Percentiles rank a stretch among this genome's conserved stretches.
These are phyloP conservation scores for Rhipidocladum racemiflorum DNA, from an alignment of 176 grass and related monocot genomes.

Conservation along the genomic window DNA sequence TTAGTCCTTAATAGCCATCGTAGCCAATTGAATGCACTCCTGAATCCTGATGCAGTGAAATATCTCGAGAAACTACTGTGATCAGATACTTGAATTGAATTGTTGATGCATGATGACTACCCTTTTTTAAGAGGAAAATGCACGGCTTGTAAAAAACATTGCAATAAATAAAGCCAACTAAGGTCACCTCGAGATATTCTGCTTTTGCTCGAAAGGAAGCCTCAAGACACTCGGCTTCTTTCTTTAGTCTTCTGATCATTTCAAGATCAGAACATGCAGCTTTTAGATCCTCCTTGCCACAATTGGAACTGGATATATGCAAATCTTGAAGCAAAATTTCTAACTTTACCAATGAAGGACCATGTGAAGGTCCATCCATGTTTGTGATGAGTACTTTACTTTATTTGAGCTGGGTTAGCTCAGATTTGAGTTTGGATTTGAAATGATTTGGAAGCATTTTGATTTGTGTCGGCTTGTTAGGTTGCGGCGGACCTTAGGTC, in stretches of 20 bases:
- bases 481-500: too few relatives aligned
- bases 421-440: too few relatives aligned
- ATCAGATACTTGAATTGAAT: not conserved
- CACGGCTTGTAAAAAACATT: constrained; percentile 2
- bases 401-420: too few relatives aligned
- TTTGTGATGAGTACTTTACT: too few relatives aligned
- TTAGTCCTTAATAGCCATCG: not conserved
- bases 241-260: constrained; percentile 93
- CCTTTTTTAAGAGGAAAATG: constrained; percentile 18
- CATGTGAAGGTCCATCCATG: too few relatives aligned
- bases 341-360: constrained; percentile 88
- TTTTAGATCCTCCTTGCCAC: constrained; percentile 80
- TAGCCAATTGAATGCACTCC: not conserved
- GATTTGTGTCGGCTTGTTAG: too few relatives aligned
- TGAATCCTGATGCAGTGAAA: not conserved
- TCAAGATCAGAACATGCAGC: constrained; percentile 98
- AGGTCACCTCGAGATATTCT: constrained; percentile 59
- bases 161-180: constrained; percentile 15
- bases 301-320: constrained; percentile 74
- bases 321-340: constrained; percentile 94
- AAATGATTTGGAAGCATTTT: too few relatives aligned
- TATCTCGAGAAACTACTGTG: constrained; percentile 1
- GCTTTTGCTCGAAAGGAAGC: constrained; percentile 92
- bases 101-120: not conserved
- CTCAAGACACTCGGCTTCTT: constrained; percentile 98